These are phyloP conservation scores for Alternaria sp. DNA, from an alignment of 2,329 filamentous ascomycete genomes.

Conservation along the genomic window DNA sequence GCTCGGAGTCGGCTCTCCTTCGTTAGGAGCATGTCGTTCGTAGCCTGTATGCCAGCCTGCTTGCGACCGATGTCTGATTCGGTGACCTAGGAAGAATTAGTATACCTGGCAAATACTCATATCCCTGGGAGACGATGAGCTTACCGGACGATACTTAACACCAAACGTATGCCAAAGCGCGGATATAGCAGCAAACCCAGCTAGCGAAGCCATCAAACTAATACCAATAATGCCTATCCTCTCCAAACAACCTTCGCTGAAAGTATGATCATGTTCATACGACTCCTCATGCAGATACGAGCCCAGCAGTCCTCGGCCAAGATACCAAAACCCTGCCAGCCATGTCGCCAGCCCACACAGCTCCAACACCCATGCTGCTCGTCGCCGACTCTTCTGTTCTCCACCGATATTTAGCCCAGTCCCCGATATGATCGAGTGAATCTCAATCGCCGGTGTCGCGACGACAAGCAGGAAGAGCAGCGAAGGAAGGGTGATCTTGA, in stretches of 20 bases:
- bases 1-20: conserved; percentile 76
- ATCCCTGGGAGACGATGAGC: neutral
- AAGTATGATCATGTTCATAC: conserved; percentile 52
- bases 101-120: neutral
- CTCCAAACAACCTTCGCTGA: conserved; percentile 64
- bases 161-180: conserved; percentile 85
- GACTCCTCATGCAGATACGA: conserved; percentile 57
- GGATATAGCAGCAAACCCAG: conserved; percentile 87
- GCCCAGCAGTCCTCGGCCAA: conserved; percentile 69
- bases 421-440: conserved; percentile 67
- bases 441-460: conserved; percentile 78
- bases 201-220: conserved; percentile 84
- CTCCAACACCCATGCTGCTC: conserved; percentile 70
- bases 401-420: conserved; percentile 69
- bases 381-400: conserved; percentile 63
- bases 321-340: conserved; percentile 78
- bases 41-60: conserved; percentile 77
- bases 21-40: conserved; percentile 76
- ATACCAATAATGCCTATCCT: conserved; percentile 85
- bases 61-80: conserved; percentile 79
- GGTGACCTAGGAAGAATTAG: conserved; percentile 56
- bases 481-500: conserved; percentile 72
- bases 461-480: conserved; percentile 76
- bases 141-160: conserved; percentile 64
- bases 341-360: conserved; percentile 68